A percentile compares a stretch with the other conserved stretches of the same genome.
These are phyloP conservation scores for Lepiota subincarnata DNA, from an alignment of 768 basidiomycete species.

Conservation along the genomic window DNA sequence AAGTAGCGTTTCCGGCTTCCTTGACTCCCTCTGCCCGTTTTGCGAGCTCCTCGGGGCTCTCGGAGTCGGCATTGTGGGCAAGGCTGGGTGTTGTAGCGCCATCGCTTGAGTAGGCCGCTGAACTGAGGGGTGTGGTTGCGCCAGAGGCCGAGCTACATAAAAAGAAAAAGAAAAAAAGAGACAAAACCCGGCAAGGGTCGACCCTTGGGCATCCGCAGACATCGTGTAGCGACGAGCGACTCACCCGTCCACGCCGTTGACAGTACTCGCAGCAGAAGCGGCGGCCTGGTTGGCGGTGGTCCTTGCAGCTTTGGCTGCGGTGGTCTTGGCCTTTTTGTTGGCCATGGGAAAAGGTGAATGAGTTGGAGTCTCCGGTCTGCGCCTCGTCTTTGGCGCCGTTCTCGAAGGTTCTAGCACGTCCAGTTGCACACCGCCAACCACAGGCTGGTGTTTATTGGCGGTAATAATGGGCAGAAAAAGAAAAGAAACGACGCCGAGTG, in stretches of 20 bases:
- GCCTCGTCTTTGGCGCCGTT: slow-evolving; percentile 4
- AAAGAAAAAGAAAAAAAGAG: background rate
- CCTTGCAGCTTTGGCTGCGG: background rate
- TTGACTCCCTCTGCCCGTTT: slow-evolving; percentile 60
- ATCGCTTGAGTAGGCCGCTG: background rate
- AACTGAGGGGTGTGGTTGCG: background rate
- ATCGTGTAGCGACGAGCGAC: background rate
- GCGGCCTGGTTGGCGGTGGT: background rate
- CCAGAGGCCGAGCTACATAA: background rate
- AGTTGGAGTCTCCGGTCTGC: background rate
- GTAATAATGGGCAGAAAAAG: no score
- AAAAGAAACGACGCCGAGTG: no score
- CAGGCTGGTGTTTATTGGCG: no score
- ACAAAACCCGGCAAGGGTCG: background rate
- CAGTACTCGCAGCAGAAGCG: background rate
- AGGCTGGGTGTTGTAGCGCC: background rate
- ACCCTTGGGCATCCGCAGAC: background rate
- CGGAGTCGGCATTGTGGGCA: background rate
- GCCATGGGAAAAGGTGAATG: slow-evolving; percentile 2
- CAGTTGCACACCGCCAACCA: background rate
- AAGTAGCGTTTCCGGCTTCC: slow-evolving; percentile 71
- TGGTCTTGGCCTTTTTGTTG: slow-evolving; percentile 4
- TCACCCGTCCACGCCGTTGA: background rate
- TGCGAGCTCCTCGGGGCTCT: slow-evolving; percentile 31
- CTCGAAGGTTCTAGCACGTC: background rate